Conservation (phyloP, 192 early-diverging fungal species). For the Backusella australiensis region DNA sequence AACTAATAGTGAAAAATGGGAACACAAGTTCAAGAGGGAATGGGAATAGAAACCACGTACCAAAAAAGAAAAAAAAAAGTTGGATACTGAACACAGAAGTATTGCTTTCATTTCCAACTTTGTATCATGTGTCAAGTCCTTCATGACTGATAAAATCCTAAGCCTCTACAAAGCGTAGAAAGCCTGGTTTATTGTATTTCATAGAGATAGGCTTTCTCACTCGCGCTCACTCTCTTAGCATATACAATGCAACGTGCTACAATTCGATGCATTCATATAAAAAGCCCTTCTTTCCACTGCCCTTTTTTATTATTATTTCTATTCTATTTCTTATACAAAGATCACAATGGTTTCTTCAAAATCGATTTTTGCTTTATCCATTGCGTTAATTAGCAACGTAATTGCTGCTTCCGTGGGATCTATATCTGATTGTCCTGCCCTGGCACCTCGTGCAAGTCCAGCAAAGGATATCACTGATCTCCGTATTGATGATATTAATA, state of each 20-base stretch:
- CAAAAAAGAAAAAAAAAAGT: background rate
- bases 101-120: background rate
- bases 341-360: slow-evolving; percentile 5
- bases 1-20: background rate
- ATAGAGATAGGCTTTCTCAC: background rate
- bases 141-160: background rate
- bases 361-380: background rate
- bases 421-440: slow-evolving; percentile 38
- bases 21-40: background rate
- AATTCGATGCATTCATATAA: background rate
- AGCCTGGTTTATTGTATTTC: background rate
- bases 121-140: background rate
- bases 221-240: background rate
- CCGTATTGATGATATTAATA: slow-evolving; percentile 53
- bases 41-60: background rate
- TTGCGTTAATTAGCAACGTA: background rate
- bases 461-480: slow-evolving; percentile 49
- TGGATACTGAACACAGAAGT: background rate
- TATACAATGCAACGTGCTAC: background rate
- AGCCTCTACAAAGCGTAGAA: background rate
- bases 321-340: background rate
- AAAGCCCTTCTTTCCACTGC: background rate
- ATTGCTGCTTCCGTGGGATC: background rate
- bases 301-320: background rate
- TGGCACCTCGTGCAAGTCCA: slow-evolving; percentile 34